Evolutionary conservation across 176 grass and related monocot genomes (phyloP).

Genomic region (Tillandsia fasciculata): DNA sequence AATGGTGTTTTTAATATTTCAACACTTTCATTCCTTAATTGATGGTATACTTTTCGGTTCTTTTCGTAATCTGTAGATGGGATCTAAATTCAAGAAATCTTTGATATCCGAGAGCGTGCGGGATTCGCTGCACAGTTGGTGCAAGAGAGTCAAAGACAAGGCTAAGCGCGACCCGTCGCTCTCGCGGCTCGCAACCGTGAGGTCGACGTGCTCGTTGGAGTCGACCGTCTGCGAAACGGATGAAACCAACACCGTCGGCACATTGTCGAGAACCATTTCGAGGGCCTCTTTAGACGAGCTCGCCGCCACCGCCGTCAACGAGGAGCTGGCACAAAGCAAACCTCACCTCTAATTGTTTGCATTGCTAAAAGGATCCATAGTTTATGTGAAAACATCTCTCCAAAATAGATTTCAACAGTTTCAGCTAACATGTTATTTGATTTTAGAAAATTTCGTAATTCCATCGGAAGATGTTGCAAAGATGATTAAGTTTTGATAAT

Average conservation of each 20-base stretch:
- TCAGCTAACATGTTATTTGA: no score
- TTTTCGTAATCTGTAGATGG: constrained; percentile 43
- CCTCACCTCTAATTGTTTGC: background rate
- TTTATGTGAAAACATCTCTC: no score
- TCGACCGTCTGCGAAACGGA: constrained; percentile 63
- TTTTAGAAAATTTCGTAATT: no score
- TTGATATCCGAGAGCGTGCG: constrained; percentile 65
- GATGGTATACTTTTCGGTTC: background rate
- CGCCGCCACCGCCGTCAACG: constrained; percentile 20
- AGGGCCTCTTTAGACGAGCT: constrained; percentile 53
- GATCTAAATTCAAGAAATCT: constrained; percentile 87
- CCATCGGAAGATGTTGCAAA: no score
- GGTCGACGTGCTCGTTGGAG: constrained; percentile 73
- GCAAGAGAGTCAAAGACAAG: constrained; percentile 66
- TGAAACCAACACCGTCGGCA: constrained; percentile 66
- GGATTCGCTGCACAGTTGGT: constrained; percentile 90
- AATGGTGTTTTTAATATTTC: no score
- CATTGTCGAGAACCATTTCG: constrained; percentile 61
- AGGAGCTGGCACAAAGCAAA: constrained; percentile 11
- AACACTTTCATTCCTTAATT: background rate
- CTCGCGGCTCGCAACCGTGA: constrained; percentile 22
- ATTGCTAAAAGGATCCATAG: no score
- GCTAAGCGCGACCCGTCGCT: constrained; percentile 34
- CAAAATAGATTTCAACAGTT: no score
- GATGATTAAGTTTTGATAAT: no score